Conservation (phyloP, 1,139 yeast species). For the Taphrina betulina region DNA sequence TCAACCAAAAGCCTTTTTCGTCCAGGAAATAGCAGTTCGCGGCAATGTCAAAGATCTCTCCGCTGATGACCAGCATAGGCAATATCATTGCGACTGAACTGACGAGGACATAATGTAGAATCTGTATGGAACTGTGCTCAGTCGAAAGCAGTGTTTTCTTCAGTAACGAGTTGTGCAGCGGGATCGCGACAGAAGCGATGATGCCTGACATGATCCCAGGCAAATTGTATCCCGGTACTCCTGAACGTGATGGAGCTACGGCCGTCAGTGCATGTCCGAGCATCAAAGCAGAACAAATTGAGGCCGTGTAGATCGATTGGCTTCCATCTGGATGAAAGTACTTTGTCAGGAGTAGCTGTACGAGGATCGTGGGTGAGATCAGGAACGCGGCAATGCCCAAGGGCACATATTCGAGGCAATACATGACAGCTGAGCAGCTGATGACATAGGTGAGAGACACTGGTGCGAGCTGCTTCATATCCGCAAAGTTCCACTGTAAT, state of each 20-base stretch:
- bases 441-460: constrained; percentile 16
- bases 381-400: constrained; percentile 11
- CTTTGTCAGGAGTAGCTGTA: constrained; percentile 12
- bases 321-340: constrained; percentile 18
- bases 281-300: constrained; percentile 2
- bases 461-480: constrained; percentile 3
- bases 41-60: constrained; percentile 20
- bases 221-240: constrained; percentile 9
- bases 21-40: constrained; percentile 24
- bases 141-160: constrained; percentile 4
- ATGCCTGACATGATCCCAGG: constrained; percentile 18
- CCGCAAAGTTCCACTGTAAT: constrained; percentile 1
- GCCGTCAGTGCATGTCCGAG: constrained; percentile 15
- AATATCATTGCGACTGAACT: constrained; percentile 2
- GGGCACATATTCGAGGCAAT: constrained; percentile 23
- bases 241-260: neutral
- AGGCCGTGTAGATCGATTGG: constrained; percentile 11
- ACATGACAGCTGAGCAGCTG: constrained; percentile 12
- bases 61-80: constrained; percentile 14
- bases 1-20: constrained; percentile 25
- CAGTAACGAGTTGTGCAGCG: constrained; percentile 10
- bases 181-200: constrained; percentile 14
- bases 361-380: constrained; percentile 16
- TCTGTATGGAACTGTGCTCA: constrained; percentile 5
- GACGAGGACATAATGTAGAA: constrained; percentile 17